A percentile compares a stretch with the other conserved stretches of the same genome.
Conservation (phyloP, 2,329 filamentous ascomycete species). For the Cladosporium sp. region DNA sequence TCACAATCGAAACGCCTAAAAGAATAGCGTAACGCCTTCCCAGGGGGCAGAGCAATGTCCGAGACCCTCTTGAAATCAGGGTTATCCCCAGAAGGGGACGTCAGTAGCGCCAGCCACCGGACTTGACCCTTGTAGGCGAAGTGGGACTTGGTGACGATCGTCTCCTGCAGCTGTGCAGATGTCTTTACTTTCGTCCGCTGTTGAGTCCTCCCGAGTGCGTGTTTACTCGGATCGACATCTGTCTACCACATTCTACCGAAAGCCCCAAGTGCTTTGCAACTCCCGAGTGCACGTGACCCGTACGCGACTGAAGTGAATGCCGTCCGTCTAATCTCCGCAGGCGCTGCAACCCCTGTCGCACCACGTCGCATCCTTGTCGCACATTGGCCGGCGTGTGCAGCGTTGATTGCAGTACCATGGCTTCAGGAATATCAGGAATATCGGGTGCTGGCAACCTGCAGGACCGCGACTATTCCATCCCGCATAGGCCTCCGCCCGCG, state of each 20-base stretch:
- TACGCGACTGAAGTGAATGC: slow-evolving; percentile 4
- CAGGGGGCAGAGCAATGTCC: not conserved
- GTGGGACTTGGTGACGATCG: slow-evolving; percentile 11
- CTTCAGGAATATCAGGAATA: slow-evolving; percentile 23
- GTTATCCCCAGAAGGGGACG: not conserved
- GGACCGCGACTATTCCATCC: slow-evolving; percentile 28
- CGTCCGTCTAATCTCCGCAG: slow-evolving; percentile 9
- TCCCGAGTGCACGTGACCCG: slow-evolving; percentile 7
- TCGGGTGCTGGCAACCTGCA: slow-evolving; percentile 24
- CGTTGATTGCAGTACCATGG: slow-evolving; percentile 22
- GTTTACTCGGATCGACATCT: not conserved
- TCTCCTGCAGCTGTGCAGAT: slow-evolving; percentile 11
- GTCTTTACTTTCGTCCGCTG: not conserved
- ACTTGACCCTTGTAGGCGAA: not conserved
- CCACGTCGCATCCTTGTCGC: slow-evolving; percentile 17
- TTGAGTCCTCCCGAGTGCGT: not conserved
- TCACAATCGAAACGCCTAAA: not conserved
- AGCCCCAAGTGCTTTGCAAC: not conserved
- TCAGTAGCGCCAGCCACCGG: slow-evolving; percentile 4
- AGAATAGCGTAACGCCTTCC: not conserved
- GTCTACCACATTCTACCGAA: not conserved
- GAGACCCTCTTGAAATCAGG: not conserved
- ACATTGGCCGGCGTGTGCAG: slow-evolving; percentile 9
- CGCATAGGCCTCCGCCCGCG: slow-evolving; percentile 26
- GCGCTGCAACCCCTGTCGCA: slow-evolving; percentile 15